Base-by-base conservation (phyloP, 305 asterid species). In the Petunia hybrid region DNA sequence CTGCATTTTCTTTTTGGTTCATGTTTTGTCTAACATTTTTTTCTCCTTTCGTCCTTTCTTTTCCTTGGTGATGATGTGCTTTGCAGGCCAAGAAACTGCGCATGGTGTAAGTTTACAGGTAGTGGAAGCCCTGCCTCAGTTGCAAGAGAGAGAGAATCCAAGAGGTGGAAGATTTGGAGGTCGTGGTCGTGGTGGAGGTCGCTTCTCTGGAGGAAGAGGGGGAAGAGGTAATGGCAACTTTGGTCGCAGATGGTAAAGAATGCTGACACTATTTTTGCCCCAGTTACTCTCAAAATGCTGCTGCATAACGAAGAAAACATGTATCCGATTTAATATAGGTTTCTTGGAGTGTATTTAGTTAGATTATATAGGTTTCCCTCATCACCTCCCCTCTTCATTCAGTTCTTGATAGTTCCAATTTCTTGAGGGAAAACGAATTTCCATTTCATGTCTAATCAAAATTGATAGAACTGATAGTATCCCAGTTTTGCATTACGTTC, bases 81-180 rank as follows among this genome's bases (percentile, higher is more conserved):
- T 39, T 84, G 83, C 86, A 96, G 99, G 97, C 65, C 85, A 86
- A 56, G 84, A 87, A 67, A 90, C 86, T 87, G 93, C 92, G 7
- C 84, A 86, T 65, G 97, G 93, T 53, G 87, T 94, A 76, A 92
- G 64, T 51, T 77, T 97, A 71, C 87, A 88, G 84, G 94, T 88
- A 61, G 98, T 93, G 64, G 89, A 86, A 51, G 38, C 79, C 22
- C 77, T 97, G 87, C 99, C 99, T 4, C 85, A 46, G 4, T 85
- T 97, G 85, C 95, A 91, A 88, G 97, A 92, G 55, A 91, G 92
- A 81, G 98, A 93, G 40, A 88, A 80, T 67, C 38, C 87, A 7
- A 85, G 91, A 78, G 89, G 90, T 60, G 83, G 81, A 68, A 86
- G 98, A 81, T 91, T 83, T 75, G 92, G 91, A 12, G 82, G 87